Base-by-base conservation (phyloP, 441 rosid genomes). In the Macaranga tanarius region DNA sequence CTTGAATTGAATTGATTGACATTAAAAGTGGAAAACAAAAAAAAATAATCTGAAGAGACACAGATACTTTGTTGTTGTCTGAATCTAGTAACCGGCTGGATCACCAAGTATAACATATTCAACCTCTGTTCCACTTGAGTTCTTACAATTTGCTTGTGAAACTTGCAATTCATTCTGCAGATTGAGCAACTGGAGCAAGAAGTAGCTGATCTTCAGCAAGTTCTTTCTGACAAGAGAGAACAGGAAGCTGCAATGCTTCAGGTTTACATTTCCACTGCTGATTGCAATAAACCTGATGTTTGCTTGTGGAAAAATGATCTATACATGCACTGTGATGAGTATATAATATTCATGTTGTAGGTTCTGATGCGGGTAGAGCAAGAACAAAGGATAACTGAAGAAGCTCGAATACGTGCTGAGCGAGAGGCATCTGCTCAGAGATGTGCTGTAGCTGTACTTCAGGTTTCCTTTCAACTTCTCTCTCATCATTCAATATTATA, bases 321-420 rank as follows among this genome's bases (percentile, higher is more conserved):
- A 40, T 52, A 28, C 44, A 65, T 69, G 50, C 66, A 65, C 63
- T 71, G 28, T 23, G 51, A 75, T 26, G 47, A 65, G 12, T 57
- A 45, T 47, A 25, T 77, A 34, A 47, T 74, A 26, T 47, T 62
- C 52, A 63, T 67, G 57, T 70, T 81, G 54, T 77, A 96, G 99
- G 97, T 96, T 73, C 78, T 93, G 75, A 92, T 96, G 97, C 88
- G 98, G 77, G 97, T 93, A 71, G 99, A 96, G 84, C 98, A 92
- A 84, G 98, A 96, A 70, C 98, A 96, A 80, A 91, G 83, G 84
- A 88, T 93, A 67, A 93, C 98, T 48, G 98, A 96, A 84, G 98
- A 93, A 73, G 98, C 97, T 80, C 97, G 97, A 31, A 72, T 85
- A 81, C 85, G 84, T 87, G 95, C 99, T 42, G 99, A 96, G 83